Base-by-base conservation (phyloP, 2,329 filamentous ascomycete genomes). In the Xylariaceae sp. region DNA sequence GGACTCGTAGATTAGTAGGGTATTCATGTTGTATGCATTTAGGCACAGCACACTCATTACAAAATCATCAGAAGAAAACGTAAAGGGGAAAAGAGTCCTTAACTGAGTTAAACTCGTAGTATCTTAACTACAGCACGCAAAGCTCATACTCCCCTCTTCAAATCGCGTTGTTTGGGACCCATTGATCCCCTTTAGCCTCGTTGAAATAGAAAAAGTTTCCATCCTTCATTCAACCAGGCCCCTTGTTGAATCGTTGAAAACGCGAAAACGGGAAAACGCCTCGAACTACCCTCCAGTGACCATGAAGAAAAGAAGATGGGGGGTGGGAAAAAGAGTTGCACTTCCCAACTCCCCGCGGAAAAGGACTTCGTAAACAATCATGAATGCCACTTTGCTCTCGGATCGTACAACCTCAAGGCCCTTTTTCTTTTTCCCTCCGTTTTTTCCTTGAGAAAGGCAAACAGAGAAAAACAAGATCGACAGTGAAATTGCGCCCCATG, bases 301-400 rank as follows among this genome's bases (percentile, higher is more conserved):
- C 49, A 49, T 30, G 23, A 30, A 30, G 23, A 30, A 30, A 30
- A 30, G 23, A 30, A 30, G 23, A 30, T 30, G 23, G 23, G 23
- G 23, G 23, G 23, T 45, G 5, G 35, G 51, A 13, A 45, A 18
- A 15, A 45, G 37, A 59, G 55, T 17, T 10, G 54, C 9, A 10
- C 37, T 10, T 41, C 49, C 53, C 34, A 39, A 48, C 51, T 44
- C 58, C 23, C 23, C 23, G 23, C 23, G 11, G 11, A 41, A 41
- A 39, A 41, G 11, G 56, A 57, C 57, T 57, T 62, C 60, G 30
- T 64, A 53, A 63, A 61, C 61, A 61, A 60, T 66, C 58, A 58
- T 61, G 56, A 63, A 64, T 54, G 30, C 58, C 61, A 53, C 52
- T 23, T 15, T 30, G 23, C 23, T 30, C 23, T 45, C 34, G 37